Percentiles rank a stretch among this genome's conserved stretches.
Evolutionary conservation across 1,284 basidiomycete genomes (phyloP).

Genomic region (Sporisorium reilianum): DNA sequence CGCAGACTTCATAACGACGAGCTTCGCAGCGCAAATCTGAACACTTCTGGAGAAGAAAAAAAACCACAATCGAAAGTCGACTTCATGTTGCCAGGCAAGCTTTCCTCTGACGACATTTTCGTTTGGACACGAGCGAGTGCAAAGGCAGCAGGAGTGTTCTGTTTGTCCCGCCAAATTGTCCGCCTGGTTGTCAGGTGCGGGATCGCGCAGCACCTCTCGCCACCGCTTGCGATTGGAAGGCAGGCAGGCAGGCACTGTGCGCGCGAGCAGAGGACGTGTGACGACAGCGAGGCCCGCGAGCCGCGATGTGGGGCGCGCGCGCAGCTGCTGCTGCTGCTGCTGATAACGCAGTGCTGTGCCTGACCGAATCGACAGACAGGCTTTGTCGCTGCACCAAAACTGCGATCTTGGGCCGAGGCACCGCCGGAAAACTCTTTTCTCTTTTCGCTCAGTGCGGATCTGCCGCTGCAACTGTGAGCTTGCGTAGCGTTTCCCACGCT

Average conservation of each 20-base stretch:
- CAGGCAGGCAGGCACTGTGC: not conserved
- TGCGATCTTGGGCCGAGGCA: not conserved
- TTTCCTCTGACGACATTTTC: slow-evolving; percentile 5
- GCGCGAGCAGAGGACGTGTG: slow-evolving; percentile 19
- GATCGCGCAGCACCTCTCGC: not conserved
- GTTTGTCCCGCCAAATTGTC: slow-evolving; percentile 30
- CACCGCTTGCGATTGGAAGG: no score
- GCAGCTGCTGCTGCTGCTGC: not conserved
- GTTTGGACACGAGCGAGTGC: not conserved
- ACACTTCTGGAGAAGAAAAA: slow-evolving; percentile 10
- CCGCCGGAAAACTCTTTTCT: not conserved
- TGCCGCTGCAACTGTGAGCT: not conserved
- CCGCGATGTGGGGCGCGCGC: not conserved
- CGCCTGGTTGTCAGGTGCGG: not conserved
- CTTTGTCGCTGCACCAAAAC: no score
- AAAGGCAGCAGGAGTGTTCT: not conserved
- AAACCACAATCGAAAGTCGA: slow-evolving; percentile 21
- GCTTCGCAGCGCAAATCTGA: slow-evolving; percentile 12
- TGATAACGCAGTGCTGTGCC: no score
- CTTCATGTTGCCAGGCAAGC: slow-evolving; percentile 21
- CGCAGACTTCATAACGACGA: slow-evolving; percentile 26
- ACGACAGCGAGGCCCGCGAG: slow-evolving; percentile 20
- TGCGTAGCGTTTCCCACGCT: slow-evolving; percentile 2
- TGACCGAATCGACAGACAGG: not conserved
- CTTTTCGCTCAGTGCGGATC: not conserved